A percentile compares a stretch with the other conserved stretches of the same genome.
Conservation (phyloP, 768 basidiomycete genomes). For the Candolleomyces efflorescens region DNA sequence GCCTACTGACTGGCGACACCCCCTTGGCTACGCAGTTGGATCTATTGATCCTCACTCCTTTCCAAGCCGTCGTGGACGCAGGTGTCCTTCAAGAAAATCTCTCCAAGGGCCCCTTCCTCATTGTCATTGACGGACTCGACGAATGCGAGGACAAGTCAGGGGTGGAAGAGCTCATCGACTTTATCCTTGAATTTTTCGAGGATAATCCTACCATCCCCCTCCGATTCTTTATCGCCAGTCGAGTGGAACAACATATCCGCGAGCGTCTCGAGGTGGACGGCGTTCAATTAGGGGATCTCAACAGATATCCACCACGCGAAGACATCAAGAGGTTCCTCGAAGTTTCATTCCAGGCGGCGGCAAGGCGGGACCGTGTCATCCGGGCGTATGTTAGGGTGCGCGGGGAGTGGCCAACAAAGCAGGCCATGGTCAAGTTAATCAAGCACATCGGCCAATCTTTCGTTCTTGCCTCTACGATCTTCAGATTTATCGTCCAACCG, state of each 20-base stretch:
- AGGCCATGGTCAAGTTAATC: neutral
- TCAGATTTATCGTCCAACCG: neutral
- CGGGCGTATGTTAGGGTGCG: neutral
- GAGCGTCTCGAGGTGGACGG: neutral
- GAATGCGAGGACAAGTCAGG: slow-evolving; percentile 1
- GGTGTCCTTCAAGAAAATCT: neutral
- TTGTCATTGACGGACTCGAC: slow-evolving; percentile 5
- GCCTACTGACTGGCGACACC: neutral
- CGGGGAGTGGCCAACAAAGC: neutral
- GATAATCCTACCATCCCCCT: neutral
- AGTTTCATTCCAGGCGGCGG: neutral
- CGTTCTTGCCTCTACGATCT: neutral
- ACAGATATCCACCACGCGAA: neutral
- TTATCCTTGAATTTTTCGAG: neutral
- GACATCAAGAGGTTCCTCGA: neutral
- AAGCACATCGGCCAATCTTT: neutral
- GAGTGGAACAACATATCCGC: neutral
- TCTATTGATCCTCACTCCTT: neutral
- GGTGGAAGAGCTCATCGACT: neutral
- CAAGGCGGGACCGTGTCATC: neutral
- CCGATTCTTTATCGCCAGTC: neutral
- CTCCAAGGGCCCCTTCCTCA: neutral
- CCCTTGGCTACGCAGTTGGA: neutral
- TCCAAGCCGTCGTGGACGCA: neutral
- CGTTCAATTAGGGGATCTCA: neutral